Conservation (phyloP, 2,329 filamentous ascomycete genomes). For the Colletotrichum liaoningense region DNA sequence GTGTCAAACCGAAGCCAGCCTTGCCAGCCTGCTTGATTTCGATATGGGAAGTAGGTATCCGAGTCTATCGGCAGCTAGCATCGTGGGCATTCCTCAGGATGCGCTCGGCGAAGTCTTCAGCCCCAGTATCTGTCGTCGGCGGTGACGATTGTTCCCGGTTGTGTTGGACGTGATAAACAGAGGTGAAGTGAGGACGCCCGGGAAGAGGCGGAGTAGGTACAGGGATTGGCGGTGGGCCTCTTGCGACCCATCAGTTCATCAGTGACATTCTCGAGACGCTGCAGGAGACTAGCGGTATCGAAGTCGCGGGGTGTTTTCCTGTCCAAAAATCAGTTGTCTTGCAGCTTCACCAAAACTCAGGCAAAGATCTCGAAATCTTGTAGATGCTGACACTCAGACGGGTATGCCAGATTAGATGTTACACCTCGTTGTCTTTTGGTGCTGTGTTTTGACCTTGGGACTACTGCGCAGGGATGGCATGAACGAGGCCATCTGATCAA, state of each 20-base stretch:
- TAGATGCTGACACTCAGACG: background rate
- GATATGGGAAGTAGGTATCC: no score
- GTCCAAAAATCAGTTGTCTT: background rate
- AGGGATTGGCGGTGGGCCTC: conserved; percentile 10
- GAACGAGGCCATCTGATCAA: conserved; percentile 35
- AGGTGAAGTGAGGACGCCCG: background rate
- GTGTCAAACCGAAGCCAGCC: background rate
- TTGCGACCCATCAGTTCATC: conserved; percentile 26
- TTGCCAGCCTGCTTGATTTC: background rate
- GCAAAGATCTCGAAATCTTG: background rate
- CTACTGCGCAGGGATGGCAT: conserved; percentile 15
- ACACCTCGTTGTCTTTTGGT: background rate
- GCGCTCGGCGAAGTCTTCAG: conserved; percentile 25
- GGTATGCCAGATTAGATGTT: background rate
- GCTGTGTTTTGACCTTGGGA: background rate
- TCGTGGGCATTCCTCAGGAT: conserved; percentile 5
- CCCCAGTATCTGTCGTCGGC: conserved; percentile 22
- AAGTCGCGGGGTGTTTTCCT: background rate
- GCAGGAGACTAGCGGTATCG: conserved; percentile 10
- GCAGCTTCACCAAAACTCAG: background rate
- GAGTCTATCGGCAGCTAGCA: background rate
- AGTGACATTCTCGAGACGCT: conserved; percentile 12
- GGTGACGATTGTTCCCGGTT: conserved; percentile 15
- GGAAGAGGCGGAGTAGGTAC: conserved; percentile 22
- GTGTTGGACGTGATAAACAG: background rate